These are phyloP conservation scores for Hygrophoropsis aurantiaca DNA, from an alignment of 768 basidiomycete species.

Conservation along the genomic window DNA sequence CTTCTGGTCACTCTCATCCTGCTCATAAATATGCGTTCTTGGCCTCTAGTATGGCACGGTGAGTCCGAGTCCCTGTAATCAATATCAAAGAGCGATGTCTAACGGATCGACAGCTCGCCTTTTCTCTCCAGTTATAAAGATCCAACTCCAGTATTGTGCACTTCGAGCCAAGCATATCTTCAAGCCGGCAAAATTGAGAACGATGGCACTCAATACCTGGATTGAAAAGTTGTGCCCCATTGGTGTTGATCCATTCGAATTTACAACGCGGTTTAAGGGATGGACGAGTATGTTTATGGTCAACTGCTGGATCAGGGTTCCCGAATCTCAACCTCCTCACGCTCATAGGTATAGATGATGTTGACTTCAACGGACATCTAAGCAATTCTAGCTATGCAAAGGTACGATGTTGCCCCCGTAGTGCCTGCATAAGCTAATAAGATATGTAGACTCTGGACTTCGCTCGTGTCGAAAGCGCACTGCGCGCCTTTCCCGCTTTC, in stretches of 20 bases:
- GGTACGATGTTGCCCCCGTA: conserved; percentile 31
- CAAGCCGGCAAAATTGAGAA: conserved; percentile 30
- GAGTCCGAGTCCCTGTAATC: conserved; percentile 26
- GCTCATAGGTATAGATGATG: conserved; percentile 64
- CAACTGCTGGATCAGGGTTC: conserved; percentile 4
- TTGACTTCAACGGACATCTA: conserved; percentile 72
- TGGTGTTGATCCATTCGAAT: conserved; percentile 15
- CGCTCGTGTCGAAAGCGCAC: conserved; percentile 47
- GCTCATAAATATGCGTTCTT: conserved; percentile 58
- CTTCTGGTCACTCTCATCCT: conserved; percentile 47
- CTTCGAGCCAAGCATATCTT: conserved; percentile 39
- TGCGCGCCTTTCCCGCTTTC: conserved; percentile 55
- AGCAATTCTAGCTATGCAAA: conserved; percentile 84
- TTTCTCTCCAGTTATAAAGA: conserved; percentile 44
- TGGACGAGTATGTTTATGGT: conserved; percentile 51
- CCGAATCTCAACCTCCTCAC: conserved; percentile 3
- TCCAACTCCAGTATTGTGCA: conserved; percentile 32
- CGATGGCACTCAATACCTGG: conserved; percentile 42
- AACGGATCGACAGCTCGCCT: conserved; percentile 48
- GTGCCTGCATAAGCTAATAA: neutral
- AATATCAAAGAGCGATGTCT: neutral
- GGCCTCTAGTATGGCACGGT: conserved; percentile 72
- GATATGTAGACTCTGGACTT: conserved; percentile 40
- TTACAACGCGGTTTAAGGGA: conserved; percentile 31
- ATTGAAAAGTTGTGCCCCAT: conserved; percentile 15